phyloP scores from a whole-genome alignment of 2,329 filamentous ascomycete species.

The Aspergillus tanneri region DNA sequence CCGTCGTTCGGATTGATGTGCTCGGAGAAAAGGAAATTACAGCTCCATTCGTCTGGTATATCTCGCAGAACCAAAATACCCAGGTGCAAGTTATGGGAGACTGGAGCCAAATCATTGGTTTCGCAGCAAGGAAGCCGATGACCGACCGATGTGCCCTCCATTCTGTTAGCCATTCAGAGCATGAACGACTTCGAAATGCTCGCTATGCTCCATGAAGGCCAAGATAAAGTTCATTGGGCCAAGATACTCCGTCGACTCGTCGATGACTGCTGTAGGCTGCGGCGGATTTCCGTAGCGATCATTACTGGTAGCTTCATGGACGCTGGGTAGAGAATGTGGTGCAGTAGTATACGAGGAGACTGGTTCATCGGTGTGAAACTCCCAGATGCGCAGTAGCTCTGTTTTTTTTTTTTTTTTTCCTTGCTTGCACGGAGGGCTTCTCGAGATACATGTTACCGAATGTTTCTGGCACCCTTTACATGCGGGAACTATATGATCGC shows the following conservation, averaged over 20 bases:
- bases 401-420: background rate
- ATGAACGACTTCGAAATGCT: constrained; percentile 5
- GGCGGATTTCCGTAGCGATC: too few relatives aligned
- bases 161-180: background rate
- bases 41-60: constrained; percentile 1
- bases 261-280: constrained; percentile 1
- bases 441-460: constrained; percentile 5
- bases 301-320: too few relatives aligned
- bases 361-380: too few relatives aligned
- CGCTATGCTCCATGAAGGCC: constrained; percentile 6
- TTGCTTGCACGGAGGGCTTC: background rate
- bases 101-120: too few relatives aligned
- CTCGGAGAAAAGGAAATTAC: background rate
- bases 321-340: too few relatives aligned
- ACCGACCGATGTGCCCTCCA: background rate
- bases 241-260: constrained; percentile 6
- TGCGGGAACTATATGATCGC: constrained; percentile 2
- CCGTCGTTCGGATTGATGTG: background rate
- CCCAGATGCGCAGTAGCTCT: too few relatives aligned
- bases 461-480: constrained; percentile 4
- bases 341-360: too few relatives aligned
- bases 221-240: constrained; percentile 7
- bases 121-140: too few relatives aligned
- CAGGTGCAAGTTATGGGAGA: background rate
- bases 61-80: constrained; percentile 1